A percentile compares a stretch with the other conserved stretches of the same genome.
Conservation (phyloP, 129 eudicot genomes). For the Lactuca saligna region DNA sequence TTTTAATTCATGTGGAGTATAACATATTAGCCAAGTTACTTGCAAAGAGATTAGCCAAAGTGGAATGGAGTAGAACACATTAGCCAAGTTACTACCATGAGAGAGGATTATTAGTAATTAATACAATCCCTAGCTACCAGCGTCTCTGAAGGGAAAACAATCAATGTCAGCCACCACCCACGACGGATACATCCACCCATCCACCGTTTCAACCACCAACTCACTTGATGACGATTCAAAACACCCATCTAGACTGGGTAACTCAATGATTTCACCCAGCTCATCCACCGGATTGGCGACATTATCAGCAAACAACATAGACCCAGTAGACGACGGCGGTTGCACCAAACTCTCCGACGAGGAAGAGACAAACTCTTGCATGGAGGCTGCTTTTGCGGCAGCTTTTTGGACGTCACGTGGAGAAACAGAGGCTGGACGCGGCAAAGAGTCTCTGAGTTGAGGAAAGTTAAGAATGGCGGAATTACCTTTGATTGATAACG, state of each 20-base stretch:
- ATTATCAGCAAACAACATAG: neutral
- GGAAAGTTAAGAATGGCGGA: constrained; percentile 74
- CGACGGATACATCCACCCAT: constrained; percentile 61
- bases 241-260: constrained; percentile 61
- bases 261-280: constrained; percentile 62
- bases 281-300: constrained; percentile 36
- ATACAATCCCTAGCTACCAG: neutral
- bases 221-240: constrained; percentile 38
- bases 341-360: constrained; percentile 9
- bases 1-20: too few relatives aligned
- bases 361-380: constrained; percentile 32
- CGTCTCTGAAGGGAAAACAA: constrained; percentile 20
- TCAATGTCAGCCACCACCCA: constrained; percentile 47
- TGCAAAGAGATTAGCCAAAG: too few relatives aligned
- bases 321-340: constrained; percentile 10
- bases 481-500: constrained; percentile 26
- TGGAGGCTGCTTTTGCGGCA: constrained; percentile 78
- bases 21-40: too few relatives aligned
- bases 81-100: too few relatives aligned
- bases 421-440: constrained; percentile 60
- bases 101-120: too few relatives aligned
- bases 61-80: too few relatives aligned
- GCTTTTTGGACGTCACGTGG: constrained; percentile 76
- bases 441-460: constrained; percentile 49
- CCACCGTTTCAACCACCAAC: constrained; percentile 52